phyloP scores from a whole-genome alignment of 169 alveolate species.

The Theileria parva region DNA sequence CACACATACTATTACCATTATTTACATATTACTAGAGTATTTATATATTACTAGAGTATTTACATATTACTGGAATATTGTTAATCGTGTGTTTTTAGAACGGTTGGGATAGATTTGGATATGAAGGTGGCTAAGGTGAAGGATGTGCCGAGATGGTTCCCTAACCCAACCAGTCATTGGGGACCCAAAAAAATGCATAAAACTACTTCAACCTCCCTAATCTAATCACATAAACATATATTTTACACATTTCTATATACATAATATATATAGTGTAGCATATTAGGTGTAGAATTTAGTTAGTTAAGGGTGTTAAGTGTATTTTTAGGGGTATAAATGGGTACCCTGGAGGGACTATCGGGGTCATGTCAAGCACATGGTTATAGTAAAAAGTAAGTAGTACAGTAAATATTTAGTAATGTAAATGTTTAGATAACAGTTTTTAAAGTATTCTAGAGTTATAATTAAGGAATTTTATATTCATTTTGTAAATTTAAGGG shows the following conservation, averaged over 20 bases:
- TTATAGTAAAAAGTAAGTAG: no score
- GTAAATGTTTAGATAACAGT: no score
- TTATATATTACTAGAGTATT: neutral
- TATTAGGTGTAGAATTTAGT: neutral
- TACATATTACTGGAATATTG: neutral
- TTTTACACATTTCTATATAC: neutral
- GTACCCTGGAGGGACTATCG: no score
- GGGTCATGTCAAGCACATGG: neutral
- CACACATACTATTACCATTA: neutral
- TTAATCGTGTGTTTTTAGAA: constrained; percentile 3
- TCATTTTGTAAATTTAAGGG: no score
- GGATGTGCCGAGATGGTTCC: constrained; percentile 61
- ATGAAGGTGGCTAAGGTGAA: neutral
- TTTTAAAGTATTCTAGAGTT: no score
- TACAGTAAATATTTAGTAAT: no score
- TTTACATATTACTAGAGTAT: neutral
- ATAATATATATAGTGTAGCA: no score
- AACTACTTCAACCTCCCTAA: constrained; percentile 38
- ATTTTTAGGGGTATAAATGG: no score
- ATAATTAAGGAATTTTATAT: no score
- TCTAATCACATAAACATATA: neutral
- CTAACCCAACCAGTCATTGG: constrained; percentile 61
- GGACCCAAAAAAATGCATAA: constrained; percentile 68
- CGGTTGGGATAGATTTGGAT: constrained; percentile 52
- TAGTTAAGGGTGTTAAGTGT: neutral